Percentiles rank a stretch among this genome's conserved stretches.
Conservation (phyloP, 768 basidiomycete species). For the Trichaptum fuscoviolaceum region DNA sequence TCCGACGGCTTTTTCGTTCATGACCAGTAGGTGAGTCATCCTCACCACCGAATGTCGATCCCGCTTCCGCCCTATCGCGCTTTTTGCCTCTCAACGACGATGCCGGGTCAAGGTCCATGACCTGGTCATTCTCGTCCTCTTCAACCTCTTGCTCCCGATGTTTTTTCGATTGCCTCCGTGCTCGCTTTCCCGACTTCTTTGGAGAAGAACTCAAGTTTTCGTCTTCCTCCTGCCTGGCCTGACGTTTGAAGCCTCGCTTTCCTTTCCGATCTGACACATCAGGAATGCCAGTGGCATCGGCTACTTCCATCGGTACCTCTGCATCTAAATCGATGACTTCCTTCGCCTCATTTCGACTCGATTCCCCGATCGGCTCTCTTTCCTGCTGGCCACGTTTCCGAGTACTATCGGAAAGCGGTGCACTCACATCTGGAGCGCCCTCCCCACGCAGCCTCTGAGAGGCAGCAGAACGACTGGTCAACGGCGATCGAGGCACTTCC, state of each 20-base stretch:
- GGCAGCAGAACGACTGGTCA: not conserved
- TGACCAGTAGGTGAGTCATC: slow-evolving; percentile 32
- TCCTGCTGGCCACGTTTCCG: not conserved
- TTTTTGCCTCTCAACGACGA: slow-evolving; percentile 57
- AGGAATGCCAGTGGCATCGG: not conserved
- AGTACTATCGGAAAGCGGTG: not conserved
- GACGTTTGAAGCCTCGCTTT: slow-evolving; percentile 48
- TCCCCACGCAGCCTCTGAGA: not conserved
- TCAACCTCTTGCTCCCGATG: slow-evolving; percentile 23
- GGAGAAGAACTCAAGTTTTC: slow-evolving; percentile 35
- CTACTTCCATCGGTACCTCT: not conserved
- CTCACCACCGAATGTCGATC: slow-evolving; percentile 64
- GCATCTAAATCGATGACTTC: slow-evolving; percentile 40
- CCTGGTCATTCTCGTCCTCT: slow-evolving; percentile 23
- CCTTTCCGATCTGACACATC: slow-evolving; percentile 13
- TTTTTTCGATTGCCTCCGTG: slow-evolving; percentile 47
- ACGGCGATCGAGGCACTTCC: not conserved
- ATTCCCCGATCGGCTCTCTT: not conserved
- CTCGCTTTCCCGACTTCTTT: slow-evolving; percentile 45
- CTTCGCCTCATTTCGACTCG: slow-evolving; percentile 22
- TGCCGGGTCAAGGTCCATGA: slow-evolving; percentile 40
- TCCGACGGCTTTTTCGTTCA: slow-evolving; percentile 36
- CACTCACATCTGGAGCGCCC: not conserved
- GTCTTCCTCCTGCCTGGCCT: slow-evolving; percentile 38
- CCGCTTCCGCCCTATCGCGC: slow-evolving; percentile 70